phyloP scores from a whole-genome alignment of 176 grass and related monocot species.

The Areca catechu region DNA sequence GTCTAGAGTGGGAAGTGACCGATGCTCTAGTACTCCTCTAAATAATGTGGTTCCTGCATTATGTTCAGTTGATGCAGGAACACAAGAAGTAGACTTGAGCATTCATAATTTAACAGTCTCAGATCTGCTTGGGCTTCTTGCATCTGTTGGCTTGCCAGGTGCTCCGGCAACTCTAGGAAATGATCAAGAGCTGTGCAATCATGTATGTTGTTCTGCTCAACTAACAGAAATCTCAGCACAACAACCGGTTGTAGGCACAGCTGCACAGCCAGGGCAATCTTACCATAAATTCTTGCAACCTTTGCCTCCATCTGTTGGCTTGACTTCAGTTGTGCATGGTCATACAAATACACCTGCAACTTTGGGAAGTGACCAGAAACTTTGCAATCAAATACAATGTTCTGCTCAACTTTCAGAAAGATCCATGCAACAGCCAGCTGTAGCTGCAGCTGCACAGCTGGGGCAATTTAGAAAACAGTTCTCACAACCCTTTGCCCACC shows the following conservation, averaged over 20 bases:
- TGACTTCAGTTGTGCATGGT: conserved; percentile 13
- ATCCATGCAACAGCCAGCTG: background rate
- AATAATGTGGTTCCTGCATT: too few relatives aligned
- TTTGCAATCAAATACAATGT: conserved; percentile 7
- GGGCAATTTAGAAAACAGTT: background rate
- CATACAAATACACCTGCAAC: conserved; percentile 11
- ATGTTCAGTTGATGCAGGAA: too few relatives aligned
- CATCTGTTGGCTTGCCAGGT: too few relatives aligned
- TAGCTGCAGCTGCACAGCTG: conserved; percentile 5
- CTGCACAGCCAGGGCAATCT: background rate
- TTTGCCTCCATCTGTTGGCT: conserved; percentile 22
- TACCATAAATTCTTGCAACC: conserved; percentile 16
- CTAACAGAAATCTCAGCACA: background rate
- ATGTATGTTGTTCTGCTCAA: background rate
- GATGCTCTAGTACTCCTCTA: too few relatives aligned
- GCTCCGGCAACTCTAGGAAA: too few relatives aligned
- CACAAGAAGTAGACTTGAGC: too few relatives aligned
- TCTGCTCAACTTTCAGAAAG: conserved; percentile 17
- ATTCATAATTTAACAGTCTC: too few relatives aligned
- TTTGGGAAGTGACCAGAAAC: conserved; percentile 6
- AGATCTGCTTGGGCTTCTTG: too few relatives aligned
- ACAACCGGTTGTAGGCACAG: background rate
- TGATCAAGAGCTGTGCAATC: background rate
- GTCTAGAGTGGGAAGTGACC: too few relatives aligned
- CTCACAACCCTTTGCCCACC: conserved; percentile 4